Conservation (phyloP, 257 asterid genomes). For the Linaria vulgaris region DNA sequence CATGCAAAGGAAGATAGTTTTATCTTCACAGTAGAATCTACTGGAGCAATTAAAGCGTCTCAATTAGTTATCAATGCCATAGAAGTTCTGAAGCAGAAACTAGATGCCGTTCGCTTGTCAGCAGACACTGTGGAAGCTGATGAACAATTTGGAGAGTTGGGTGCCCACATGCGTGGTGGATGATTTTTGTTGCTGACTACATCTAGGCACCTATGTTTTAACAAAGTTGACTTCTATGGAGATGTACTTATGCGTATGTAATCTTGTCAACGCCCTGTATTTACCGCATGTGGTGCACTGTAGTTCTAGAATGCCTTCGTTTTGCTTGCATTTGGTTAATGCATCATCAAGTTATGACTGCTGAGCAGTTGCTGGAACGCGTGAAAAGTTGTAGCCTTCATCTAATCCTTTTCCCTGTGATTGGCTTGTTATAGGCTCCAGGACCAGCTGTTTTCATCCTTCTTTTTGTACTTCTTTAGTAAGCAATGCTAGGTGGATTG, state of each 20-base stretch:
- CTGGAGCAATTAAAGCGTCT: conserved; percentile 90
- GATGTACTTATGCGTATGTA: conserved; percentile 21
- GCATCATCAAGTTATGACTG: conserved; percentile 4
- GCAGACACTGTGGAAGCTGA: conserved; percentile 98
- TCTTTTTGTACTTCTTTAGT: background rate
- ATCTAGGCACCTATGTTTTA: background rate
- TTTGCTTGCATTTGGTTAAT: background rate
- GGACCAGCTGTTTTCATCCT: background rate
- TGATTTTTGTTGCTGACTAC: conserved; percentile 29
- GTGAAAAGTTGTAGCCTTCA: background rate
- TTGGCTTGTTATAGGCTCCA: background rate
- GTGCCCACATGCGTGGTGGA: conserved; percentile 99
- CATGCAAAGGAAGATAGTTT: conserved; percentile 89
- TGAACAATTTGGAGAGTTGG: conserved; percentile 96
- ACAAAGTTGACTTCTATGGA: background rate
- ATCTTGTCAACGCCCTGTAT: conserved; percentile 27
- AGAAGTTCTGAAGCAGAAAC: conserved; percentile 79
- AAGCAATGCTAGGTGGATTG: background rate
- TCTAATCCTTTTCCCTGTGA: background rate
- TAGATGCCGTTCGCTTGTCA: conserved; percentile 93
- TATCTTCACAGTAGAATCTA: conserved; percentile 87
- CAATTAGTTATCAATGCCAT: conserved; percentile 84
- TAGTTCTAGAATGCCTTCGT: conserved; percentile 13
- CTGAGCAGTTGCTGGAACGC: conserved; percentile 2
- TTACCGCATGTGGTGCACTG: conserved; percentile 15